Evolutionary conservation across 129 eudicot genomes (phyloP).

Genomic region (Flaveria linearis): DNA sequence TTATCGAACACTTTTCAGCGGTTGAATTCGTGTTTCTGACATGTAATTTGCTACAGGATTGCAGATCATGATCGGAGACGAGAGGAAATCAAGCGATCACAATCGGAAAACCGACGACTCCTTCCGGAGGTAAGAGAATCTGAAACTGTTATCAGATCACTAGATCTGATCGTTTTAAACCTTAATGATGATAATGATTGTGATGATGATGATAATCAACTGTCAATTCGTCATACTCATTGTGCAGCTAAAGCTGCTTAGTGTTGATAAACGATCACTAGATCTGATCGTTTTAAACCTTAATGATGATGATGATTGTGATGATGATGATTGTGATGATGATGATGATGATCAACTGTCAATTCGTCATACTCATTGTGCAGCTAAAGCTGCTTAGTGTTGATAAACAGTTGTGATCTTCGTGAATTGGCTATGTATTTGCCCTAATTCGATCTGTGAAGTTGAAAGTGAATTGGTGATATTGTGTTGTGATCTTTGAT

Average conservation of each 20-base stretch:
- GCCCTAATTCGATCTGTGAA: constrained; percentile 10
- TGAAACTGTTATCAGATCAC: constrained; percentile 12
- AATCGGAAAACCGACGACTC: constrained; percentile 6
- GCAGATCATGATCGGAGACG: constrained; percentile 57
- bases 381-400: constrained; percentile 38
- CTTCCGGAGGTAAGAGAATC: constrained; percentile 22
- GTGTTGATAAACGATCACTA: constrained; percentile 16
- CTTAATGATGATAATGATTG: background rate
- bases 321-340: constrained; percentile 11
- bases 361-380: constrained; percentile 15
- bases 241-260: constrained; percentile 42
- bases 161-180: constrained; percentile 15
- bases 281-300: constrained; percentile 8
- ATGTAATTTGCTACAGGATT: constrained; percentile 23
- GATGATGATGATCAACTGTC: constrained; percentile 33
- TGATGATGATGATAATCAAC: constrained; percentile 33
- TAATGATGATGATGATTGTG: too few relatives aligned
- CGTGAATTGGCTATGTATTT: constrained; percentile 25
- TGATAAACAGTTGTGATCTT: constrained; percentile 17
- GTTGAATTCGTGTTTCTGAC: constrained; percentile 10
- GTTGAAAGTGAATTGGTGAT: too few relatives aligned
- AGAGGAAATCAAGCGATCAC: constrained; percentile 33
- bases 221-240: constrained; percentile 15
- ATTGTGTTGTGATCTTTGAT: too few relatives aligned
- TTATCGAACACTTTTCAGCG: background rate